A percentile compares a stretch with the other conserved stretches of the same genome.
These are phyloP conservation scores for Talaromyces nanjingensis DNA, from an alignment of 495 filamentous ascomycete species.

Conservation along the genomic window DNA sequence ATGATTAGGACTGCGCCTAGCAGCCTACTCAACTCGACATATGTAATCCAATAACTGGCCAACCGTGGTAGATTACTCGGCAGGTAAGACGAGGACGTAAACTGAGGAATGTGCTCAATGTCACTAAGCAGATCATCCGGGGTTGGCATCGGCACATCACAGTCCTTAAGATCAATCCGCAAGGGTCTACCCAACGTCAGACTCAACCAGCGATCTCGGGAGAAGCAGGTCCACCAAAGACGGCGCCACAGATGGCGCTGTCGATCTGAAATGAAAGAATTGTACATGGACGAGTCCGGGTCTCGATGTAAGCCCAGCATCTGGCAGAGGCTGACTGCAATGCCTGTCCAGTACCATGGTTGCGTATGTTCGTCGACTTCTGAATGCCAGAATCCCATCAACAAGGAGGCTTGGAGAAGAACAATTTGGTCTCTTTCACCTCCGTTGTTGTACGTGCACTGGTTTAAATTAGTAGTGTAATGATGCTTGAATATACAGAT, in stretches of 20 bases:
- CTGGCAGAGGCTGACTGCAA: conserved; percentile 27
- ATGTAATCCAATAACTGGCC: conserved; percentile 23
- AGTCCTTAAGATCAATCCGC: conserved; percentile 30
- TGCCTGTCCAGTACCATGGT: conserved; percentile 33
- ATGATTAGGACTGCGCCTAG: conserved; percentile 19
- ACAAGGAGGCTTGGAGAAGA: conserved; percentile 29
- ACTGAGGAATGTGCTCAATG: conserved; percentile 10
- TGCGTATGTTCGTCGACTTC: conserved; percentile 27
- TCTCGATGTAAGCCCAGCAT: conserved; percentile 28
- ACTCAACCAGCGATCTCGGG: conserved; percentile 33
- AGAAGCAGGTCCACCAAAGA: conserved; percentile 35
- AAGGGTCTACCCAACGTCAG: conserved; percentile 28
- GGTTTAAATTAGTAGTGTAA: neutral
- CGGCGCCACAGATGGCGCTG: conserved; percentile 30
- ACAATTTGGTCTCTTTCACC: conserved; percentile 28
- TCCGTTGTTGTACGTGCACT: conserved; percentile 32
- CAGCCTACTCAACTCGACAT: conserved; percentile 21
- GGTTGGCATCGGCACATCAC: conserved; percentile 21
- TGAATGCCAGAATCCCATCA: conserved; percentile 35
- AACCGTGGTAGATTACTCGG: conserved; percentile 18
- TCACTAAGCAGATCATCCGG: conserved; percentile 25
- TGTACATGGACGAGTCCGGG: conserved; percentile 13
- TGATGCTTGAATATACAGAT: neutral
- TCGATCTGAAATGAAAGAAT: conserved; percentile 16
- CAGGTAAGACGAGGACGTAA: conserved; percentile 9